Evolutionary conservation across 768 basidiomycete genomes (phyloP).

Genomic region (Agrocybe praecox): DNA sequence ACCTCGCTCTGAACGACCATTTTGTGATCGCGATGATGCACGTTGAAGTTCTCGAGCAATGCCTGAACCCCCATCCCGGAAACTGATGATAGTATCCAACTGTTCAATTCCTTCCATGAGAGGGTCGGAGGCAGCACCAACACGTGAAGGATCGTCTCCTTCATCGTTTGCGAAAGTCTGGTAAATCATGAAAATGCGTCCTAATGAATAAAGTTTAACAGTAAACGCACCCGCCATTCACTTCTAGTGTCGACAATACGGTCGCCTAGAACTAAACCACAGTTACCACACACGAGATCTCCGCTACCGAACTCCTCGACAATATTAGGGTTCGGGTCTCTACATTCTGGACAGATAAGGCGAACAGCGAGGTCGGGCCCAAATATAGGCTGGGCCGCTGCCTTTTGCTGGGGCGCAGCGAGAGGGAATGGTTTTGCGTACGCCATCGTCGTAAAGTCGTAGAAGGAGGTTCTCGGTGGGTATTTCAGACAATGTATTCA

Average conservation of each 20-base stretch:
- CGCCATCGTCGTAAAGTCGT: slow-evolving; percentile 49
- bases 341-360: slow-evolving; percentile 94
- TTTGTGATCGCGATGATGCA: slow-evolving; percentile 81
- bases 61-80: slow-evolving; percentile 93
- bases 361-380: slow-evolving; percentile 87
- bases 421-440: slow-evolving; percentile 83
- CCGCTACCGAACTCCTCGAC: slow-evolving; percentile 98
- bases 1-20: slow-evolving; percentile 81
- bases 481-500: slow-evolving; percentile 14
- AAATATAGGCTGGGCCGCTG: slow-evolving; percentile 57
- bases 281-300: slow-evolving; percentile 93
- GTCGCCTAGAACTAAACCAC: slow-evolving; percentile 95
- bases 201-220: slow-evolving; percentile 11
- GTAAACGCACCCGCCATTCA: slow-evolving; percentile 90
- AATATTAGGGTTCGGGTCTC: slow-evolving; percentile 91
- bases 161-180: slow-evolving; percentile 99
- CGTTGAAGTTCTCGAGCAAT: slow-evolving; percentile 91
- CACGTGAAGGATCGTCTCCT: slow-evolving; percentile 99
- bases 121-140: slow-evolving; percentile 94
- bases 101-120: slow-evolving; percentile 94
- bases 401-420: slow-evolving; percentile 58
- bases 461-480: slow-evolving; percentile 24
- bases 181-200: slow-evolving; percentile 17
- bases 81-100: slow-evolving; percentile 93
- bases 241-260: slow-evolving; percentile 96